Evolutionary conservation across 129 eudicot species (phyloP).

Genomic region (Rutidosis leptorrhynchoides): DNA sequence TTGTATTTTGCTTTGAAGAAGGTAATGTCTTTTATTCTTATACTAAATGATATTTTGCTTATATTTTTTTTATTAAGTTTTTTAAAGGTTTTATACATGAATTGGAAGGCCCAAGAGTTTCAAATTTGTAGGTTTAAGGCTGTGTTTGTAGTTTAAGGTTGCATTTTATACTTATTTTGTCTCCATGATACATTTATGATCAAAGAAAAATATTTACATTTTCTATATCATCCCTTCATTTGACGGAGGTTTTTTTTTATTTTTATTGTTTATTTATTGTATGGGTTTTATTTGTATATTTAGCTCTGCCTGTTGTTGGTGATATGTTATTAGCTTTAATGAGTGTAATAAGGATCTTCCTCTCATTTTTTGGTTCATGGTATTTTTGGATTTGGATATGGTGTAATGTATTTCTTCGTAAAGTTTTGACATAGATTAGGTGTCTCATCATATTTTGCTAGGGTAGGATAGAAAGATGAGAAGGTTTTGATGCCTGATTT

Average conservation of each 20-base stretch:
- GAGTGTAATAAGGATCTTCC: slow-evolving; percentile 56
- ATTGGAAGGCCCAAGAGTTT: no score
- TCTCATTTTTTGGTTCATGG: slow-evolving; percentile 94
- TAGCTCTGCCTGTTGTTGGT: slow-evolving; percentile 90
- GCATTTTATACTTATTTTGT: no score
- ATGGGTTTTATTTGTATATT: slow-evolving; percentile 85
- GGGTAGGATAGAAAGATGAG: slow-evolving; percentile 96
- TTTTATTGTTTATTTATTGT: slow-evolving; percentile 63
- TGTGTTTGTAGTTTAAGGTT: no score
- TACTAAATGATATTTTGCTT: no score
- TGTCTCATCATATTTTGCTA: slow-evolving; percentile 82
- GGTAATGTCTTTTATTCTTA: no score
- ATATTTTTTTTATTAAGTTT: no score
- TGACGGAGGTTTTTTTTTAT: slow-evolving; percentile 67
- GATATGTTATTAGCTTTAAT: slow-evolving; percentile 63
- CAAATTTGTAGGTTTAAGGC: no score
- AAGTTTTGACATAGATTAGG: slow-evolving; percentile 61
- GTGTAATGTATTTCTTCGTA: slow-evolving; percentile 43
- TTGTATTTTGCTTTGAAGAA: no score
- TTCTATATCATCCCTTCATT: slow-evolving; percentile 60
- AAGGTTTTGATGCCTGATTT: slow-evolving; percentile 92
- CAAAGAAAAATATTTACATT: slow-evolving; percentile 60
- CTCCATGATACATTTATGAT: no score
- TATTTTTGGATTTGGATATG: slow-evolving; percentile 97
- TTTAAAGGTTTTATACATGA: no score